A percentile compares a stretch with the other conserved stretches of the same genome.
phyloP scores from a whole-genome alignment of 257 asterid genomes.

The Leonotis leonurus region DNA sequence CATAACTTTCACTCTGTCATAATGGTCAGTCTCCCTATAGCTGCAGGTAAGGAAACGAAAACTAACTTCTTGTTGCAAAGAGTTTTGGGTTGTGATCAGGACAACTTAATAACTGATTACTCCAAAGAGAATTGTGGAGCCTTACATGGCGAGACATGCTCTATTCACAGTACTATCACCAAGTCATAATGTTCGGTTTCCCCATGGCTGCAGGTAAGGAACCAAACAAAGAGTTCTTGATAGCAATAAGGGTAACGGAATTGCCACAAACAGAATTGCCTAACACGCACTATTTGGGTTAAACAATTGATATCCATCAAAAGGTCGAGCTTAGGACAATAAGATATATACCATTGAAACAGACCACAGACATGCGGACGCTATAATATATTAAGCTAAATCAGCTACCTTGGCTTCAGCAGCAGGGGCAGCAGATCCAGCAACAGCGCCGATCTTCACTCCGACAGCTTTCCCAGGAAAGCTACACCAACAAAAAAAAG shows the following conservation, averaged over 20 bases:
- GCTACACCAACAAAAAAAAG: slow-evolving; percentile 25
- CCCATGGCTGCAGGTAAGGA: too few species aligned
- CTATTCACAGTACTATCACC: too few species aligned
- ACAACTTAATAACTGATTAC: background rate
- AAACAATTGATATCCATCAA: background rate
- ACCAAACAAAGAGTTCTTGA: too few species aligned
- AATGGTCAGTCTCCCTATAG: too few species aligned
- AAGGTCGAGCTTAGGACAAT: background rate
- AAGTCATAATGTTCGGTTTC: too few species aligned
- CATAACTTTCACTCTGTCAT: background rate
- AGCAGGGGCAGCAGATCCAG: slow-evolving; percentile 41
- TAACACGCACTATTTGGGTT: background rate
- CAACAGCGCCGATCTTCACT: slow-evolving; percentile 51
- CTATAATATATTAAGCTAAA: background rate
- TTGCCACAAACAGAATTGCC: too few species aligned
- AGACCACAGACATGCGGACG: background rate
- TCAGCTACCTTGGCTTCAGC: slow-evolving; percentile 40
- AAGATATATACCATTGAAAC: background rate
- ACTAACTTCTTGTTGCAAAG: background rate
- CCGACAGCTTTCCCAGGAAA: slow-evolving; percentile 93
- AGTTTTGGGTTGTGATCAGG: background rate
- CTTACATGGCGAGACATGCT: too few species aligned
- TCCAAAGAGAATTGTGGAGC: background rate
- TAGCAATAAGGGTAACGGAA: too few species aligned
- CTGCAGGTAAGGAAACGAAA: background rate